A percentile compares a stretch with the other conserved stretches of the same genome.
phyloP scores from a whole-genome alignment of 2,329 filamentous ascomycete species.

The Furcasterigmium sp. region DNA sequence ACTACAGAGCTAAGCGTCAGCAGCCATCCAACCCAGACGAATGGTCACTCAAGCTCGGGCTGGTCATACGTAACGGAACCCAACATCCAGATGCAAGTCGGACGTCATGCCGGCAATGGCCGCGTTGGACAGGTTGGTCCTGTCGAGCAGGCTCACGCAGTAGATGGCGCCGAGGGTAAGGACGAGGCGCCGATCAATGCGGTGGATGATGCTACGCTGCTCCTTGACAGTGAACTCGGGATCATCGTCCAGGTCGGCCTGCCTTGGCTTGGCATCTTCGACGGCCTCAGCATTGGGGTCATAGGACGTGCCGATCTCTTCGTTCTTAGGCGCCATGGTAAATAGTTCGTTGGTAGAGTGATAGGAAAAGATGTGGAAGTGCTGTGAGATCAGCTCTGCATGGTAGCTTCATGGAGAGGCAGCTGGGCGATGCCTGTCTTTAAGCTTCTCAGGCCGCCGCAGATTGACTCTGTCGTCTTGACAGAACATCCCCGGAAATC shows the following conservation, averaged over 20 bases:
- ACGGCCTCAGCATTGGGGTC: background rate
- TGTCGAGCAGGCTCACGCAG: conserved; percentile 7
- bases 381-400: background rate
- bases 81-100: conserved; percentile 5
- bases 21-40: no score
- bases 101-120: conserved; percentile 7
- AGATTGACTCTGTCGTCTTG: no score
- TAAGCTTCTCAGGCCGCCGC: background rate
- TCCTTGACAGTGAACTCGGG: background rate
- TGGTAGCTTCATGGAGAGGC: background rate
- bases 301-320: background rate
- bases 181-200: background rate
- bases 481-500: no score
- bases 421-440: background rate
- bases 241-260: background rate
- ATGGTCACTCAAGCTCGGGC: background rate
- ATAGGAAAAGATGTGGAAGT: background rate
- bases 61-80: conserved; percentile 3
- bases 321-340: background rate
- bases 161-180: conserved; percentile 5
- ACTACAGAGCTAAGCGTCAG: conserved; percentile 3
- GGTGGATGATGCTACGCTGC: background rate
- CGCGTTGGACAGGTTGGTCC: conserved; percentile 5
- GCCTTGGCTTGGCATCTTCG: background rate
- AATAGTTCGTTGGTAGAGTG: background rate